Evolutionary conservation across 805 yeast species (phyloP), one percentile per base, ranked within the genome.

Genomic region (Yarrowia sp.): DNA sequence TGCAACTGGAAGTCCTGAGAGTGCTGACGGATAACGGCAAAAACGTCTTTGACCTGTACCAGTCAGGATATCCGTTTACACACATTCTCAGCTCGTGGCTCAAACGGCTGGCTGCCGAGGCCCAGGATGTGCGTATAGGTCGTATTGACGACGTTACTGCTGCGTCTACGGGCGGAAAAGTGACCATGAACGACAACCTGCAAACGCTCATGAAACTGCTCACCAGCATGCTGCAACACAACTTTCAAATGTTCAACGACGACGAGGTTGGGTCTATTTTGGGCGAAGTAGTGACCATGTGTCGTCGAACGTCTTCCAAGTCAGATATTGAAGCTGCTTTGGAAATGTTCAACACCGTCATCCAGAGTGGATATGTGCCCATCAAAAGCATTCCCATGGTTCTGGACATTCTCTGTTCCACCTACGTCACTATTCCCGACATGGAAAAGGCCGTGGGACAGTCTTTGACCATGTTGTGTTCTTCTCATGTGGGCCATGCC

Each of bases 11-110:
- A 9, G 84, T 85, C 4, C 70, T 88, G 38, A 73, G 74, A 38
- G 70, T 74, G 0, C 75, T 85, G 54, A 83, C 90, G 6, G 77
- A 79, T 40, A 77, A 81, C 66, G 89, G 89, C 3, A 65, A 71
- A 4, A 83, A 84, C 68, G 75, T 83, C 54, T 81, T 81, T 66
- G 86, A 83, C 64, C 76, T 82, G 64, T 79, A 81, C 69, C 76
- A 82, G 17, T 77, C 81, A 28, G 82, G 82, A 26, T 75, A 74
- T 48, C 79, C 80, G 19, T 66, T 81, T 19, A 74, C 81, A 40
- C 71, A 72, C 21, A 77, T 80, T 46, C 70, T 80, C 22, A 66
- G 67, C 30, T 65, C 59, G 30, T 79, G 83, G 81, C 69, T 77
- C n/a, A 68, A 72, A 36, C 65, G 69, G 3, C 67, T 76, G 12